A percentile compares a stretch with the other conserved stretches of the same genome.
phyloP scores from a whole-genome alignment of 108 stramenopile species.

The Mediolabrus comicus region DNA sequence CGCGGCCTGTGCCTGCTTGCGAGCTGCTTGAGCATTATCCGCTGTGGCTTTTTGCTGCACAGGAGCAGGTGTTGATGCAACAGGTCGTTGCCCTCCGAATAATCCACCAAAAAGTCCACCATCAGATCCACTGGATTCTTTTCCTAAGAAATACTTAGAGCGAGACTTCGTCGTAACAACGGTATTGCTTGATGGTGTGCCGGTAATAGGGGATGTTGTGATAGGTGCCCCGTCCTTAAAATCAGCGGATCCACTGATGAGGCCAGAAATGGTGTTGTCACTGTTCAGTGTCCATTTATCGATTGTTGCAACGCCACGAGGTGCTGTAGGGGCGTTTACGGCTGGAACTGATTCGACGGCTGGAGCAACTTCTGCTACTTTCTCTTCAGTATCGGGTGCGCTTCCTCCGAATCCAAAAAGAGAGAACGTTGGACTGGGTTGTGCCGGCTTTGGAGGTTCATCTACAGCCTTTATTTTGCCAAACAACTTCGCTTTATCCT shows the following conservation, averaged over 20 bases:
- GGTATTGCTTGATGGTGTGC: conserved; percentile 6
- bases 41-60: conserved; percentile 10
- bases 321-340: conserved; percentile 13
- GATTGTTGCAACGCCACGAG: conserved; percentile 31
- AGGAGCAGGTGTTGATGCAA: conserved; percentile 13
- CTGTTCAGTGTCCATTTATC: conserved; percentile 26
- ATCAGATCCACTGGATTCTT: conserved; percentile 36
- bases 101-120: conserved; percentile 30
- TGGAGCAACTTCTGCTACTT: not conserved
- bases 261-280: conserved; percentile 37
- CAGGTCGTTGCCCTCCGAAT: conserved; percentile 9
- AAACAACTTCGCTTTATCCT: conserved; percentile 6
- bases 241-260: conserved; percentile 26
- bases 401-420: conserved; percentile 25
- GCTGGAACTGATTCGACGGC: conserved; percentile 2
- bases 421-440: conserved; percentile 23
- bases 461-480: not conserved
- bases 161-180: conserved; percentile 31
- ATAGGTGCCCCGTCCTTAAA: conserved; percentile 33
- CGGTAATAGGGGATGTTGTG: conserved; percentile 20
- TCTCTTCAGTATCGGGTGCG: conserved; percentile 8
- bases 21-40: not conserved
- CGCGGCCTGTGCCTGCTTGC: conserved; percentile 8
- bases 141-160: conserved; percentile 43
- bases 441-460: not conserved